These are phyloP conservation scores for Dissophora ornata DNA, from an alignment of 192 early-diverging fungal species.

Conservation along the genomic window DNA sequence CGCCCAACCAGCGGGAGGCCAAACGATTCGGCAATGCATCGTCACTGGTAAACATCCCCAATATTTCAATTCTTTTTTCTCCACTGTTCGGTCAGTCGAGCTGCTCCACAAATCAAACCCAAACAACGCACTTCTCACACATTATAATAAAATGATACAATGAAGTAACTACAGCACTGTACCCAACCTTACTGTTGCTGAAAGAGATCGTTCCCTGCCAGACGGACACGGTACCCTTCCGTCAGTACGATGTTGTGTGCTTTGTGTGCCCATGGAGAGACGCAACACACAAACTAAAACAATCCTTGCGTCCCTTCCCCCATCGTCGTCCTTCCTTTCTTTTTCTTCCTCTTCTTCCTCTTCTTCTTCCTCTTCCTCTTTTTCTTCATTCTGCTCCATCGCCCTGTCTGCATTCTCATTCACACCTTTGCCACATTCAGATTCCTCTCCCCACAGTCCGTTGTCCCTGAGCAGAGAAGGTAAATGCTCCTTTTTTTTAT, in stretches of 20 bases:
- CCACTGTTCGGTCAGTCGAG: background rate
- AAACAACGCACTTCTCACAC: no score
- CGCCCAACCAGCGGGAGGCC: no score
- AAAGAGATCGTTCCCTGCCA: no score
- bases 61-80: constrained; percentile 6
- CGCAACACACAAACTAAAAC: background rate
- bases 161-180: no score
- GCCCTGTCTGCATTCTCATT: background rate
- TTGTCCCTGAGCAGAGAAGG: background rate
- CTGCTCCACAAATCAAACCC: no score
- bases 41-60: no score
- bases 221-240: background rate
- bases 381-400: background rate
- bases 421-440: background rate
- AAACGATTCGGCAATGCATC: no score
- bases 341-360: background rate
- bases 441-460: constrained; percentile 6
- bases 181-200: no score
- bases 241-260: background rate
- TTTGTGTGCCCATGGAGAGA: background rate
- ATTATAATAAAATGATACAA: no score
- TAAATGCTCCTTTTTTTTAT: background rate
- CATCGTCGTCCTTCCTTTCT: background rate
- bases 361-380: background rate
- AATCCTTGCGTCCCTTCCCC: background rate